Evolutionary conservation across 768 basidiomycete species (phyloP).

Genomic region (Lentinula boryana): DNA sequence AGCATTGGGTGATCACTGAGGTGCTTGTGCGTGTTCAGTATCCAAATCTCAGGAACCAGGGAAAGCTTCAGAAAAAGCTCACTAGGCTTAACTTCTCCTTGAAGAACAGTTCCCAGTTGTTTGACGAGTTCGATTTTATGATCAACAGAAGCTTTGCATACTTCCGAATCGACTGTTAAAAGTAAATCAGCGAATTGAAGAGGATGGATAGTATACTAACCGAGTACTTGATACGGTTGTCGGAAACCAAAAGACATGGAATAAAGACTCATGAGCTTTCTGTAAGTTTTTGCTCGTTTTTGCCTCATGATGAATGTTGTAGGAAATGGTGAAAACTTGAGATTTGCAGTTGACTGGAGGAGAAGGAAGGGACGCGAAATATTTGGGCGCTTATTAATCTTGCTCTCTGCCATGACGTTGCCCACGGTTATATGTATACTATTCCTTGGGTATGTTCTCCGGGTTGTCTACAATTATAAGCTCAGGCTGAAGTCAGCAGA

Average conservation of each 20-base stretch:
- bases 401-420: conserved; percentile 5
- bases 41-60: conserved; percentile 13
- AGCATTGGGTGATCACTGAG: conserved; percentile 98
- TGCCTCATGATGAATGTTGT: conserved; percentile 65
- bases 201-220: conserved; percentile 33
- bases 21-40: conserved; percentile 34
- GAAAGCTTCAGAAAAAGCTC: conserved; percentile 27
- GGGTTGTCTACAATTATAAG: background rate
- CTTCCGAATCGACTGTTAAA: conserved; percentile 72
- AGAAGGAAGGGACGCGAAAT: background rate
- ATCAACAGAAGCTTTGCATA: conserved; percentile 63
- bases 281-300: conserved; percentile 91
- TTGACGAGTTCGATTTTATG: conserved; percentile 73
- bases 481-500: background rate
- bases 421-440: background rate
- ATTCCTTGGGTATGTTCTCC: conserved; percentile 2
- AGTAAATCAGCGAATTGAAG: background rate
- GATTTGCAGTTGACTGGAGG: background rate
- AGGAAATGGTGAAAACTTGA: background rate
- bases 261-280: conserved; percentile 91
- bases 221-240: conserved; percentile 89
- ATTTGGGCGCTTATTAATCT: background rate
- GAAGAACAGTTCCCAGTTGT: conserved; percentile 70
- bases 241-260: conserved; percentile 83
- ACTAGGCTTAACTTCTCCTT: conserved; percentile 92